Evolutionary conservation across 2,329 filamentous ascomycete genomes (phyloP).

Genomic region (Ophiostoma perfectum): DNA sequence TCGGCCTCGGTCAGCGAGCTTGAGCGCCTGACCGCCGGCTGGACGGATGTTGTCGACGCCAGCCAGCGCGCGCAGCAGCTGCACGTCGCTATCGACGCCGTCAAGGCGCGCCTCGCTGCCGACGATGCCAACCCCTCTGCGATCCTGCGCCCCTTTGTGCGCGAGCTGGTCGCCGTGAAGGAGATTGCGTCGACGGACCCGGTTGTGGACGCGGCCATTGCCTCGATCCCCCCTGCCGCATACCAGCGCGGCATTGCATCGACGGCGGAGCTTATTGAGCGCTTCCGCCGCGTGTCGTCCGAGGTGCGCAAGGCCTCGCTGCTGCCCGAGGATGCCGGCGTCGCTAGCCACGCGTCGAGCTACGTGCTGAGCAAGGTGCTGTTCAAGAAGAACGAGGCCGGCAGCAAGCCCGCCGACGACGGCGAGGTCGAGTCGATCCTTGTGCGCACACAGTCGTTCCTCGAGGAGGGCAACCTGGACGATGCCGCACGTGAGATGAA

Average conservation of each 20-base stretch:
- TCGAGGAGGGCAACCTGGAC: constrained; percentile 92
- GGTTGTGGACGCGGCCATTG: constrained; percentile 87
- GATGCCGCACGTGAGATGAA: constrained; percentile 94
- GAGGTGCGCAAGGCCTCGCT: constrained; percentile 94
- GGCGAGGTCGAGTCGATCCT: constrained; percentile 85
- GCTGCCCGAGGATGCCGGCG: constrained; percentile 86
- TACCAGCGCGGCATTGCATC: constrained; percentile 90
- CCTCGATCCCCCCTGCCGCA: constrained; percentile 87
- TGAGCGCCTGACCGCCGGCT: constrained; percentile 79
- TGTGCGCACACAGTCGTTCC: constrained; percentile 76
- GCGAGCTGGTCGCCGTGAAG: constrained; percentile 89
- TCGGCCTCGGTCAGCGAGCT: constrained; percentile 73
- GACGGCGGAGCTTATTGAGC: constrained; percentile 80
- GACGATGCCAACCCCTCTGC: constrained; percentile 30
- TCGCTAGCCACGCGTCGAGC: constrained; percentile 88
- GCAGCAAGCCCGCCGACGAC: constrained; percentile 57
- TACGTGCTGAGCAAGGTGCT: constrained; percentile 86
- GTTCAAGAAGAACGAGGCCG: constrained; percentile 85
- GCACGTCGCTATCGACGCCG: constrained; percentile 90
- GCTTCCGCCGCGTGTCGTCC: constrained; percentile 84
- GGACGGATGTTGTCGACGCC: constrained; percentile 83
- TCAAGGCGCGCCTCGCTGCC: constrained; percentile 58
- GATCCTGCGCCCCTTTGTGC: constrained; percentile 77
- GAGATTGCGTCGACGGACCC: constrained; percentile 80
- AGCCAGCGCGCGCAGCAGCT: constrained; percentile 95